Evolutionary conservation across 106 monocot genomes (phyloP).

Genomic region (Xerophyta viscosa): DNA sequence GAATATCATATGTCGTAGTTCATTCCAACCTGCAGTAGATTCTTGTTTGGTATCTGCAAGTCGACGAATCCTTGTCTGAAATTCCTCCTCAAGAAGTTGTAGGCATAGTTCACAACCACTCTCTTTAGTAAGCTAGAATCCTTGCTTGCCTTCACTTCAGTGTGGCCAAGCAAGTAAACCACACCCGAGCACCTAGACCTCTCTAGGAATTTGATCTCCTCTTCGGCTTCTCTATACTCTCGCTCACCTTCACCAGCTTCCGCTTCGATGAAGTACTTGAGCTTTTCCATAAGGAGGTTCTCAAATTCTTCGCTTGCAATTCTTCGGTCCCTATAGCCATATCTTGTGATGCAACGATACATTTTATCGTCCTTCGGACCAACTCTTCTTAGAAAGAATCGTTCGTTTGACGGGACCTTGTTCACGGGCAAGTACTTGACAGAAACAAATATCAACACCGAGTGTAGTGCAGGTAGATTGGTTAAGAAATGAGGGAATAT

Average conservation of each 20-base stretch:
- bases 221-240: constrained; percentile 12
- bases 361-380: constrained; percentile 20
- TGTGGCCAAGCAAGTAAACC: constrained; percentile 38
- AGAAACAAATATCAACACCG: constrained; percentile 41
- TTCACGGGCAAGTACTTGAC: constrained; percentile 40
- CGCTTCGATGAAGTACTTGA: constrained; percentile 27
- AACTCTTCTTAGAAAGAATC: constrained; percentile 29
- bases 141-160: constrained; percentile 39
- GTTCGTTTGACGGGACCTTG: constrained; percentile 27
- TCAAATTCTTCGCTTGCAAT: constrained; percentile 27
- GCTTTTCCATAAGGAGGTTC: constrained; percentile 21
- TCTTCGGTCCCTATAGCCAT: constrained; percentile 42
- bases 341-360: constrained; percentile 45
- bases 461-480: constrained; percentile 61
- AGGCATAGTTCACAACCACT: constrained; percentile 32
- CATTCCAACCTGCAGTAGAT: constrained; percentile 40
- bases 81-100: constrained; percentile 52
- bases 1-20: constrained; percentile 31
- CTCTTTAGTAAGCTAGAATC: constrained; percentile 40
- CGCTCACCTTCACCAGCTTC: constrained; percentile 5
- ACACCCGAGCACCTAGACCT: constrained; percentile 21
- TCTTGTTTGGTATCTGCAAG: constrained; percentile 47
- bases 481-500: constrained; percentile 63
- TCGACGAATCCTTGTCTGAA: constrained; percentile 38
- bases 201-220: constrained; percentile 33